Percentiles rank a stretch among this genome's conserved stretches.
These are phyloP conservation scores for Neofusicoccum parvum DNA, from an alignment of 2,329 filamentous ascomycete species.

Conservation along the genomic window DNA sequence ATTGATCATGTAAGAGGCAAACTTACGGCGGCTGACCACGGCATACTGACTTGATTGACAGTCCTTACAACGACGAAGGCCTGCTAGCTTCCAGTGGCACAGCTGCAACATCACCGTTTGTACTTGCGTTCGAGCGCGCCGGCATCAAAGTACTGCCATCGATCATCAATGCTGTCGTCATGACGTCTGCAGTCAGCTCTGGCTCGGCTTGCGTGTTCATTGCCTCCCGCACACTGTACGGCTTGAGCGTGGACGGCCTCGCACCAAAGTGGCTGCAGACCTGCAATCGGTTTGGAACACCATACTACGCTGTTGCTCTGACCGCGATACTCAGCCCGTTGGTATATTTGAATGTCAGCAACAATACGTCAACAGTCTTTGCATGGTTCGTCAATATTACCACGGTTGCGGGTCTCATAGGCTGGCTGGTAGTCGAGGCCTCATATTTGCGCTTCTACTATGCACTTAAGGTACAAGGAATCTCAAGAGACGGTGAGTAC, in stretches of 20 bases:
- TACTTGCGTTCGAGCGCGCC: too few species aligned
- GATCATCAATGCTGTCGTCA: constrained; percentile 31
- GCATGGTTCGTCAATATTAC: constrained; percentile 72
- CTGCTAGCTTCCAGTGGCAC: too few species aligned
- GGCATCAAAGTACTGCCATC: constrained; percentile 30
- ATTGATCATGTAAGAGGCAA: too few species aligned
- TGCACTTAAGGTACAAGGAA: too few species aligned
- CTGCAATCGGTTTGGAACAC: constrained; percentile 64
- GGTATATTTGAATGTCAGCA: constrained; percentile 53
- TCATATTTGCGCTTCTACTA: constrained; percentile 45
- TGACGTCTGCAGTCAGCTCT: constrained; percentile 31
- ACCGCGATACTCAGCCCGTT: constrained; percentile 34
- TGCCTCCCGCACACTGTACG: constrained; percentile 30
- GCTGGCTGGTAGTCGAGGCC: constrained; percentile 57
- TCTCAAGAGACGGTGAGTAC: too few species aligned
- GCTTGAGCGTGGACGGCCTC: constrained; percentile 29
- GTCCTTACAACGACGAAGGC: too few species aligned
- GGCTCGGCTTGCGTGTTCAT: constrained; percentile 33
- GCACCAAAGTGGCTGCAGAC: constrained; percentile 29
- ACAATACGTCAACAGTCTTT: constrained; percentile 55
- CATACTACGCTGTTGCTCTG: constrained; percentile 69
- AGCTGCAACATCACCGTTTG: too few species aligned
- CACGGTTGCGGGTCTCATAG: constrained; percentile 58
- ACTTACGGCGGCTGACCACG: too few species aligned
- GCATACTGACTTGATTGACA: too few species aligned